phyloP scores from a whole-genome alignment of 805 yeast genomes.

The Grigorovia yakushimaensis region DNA sequence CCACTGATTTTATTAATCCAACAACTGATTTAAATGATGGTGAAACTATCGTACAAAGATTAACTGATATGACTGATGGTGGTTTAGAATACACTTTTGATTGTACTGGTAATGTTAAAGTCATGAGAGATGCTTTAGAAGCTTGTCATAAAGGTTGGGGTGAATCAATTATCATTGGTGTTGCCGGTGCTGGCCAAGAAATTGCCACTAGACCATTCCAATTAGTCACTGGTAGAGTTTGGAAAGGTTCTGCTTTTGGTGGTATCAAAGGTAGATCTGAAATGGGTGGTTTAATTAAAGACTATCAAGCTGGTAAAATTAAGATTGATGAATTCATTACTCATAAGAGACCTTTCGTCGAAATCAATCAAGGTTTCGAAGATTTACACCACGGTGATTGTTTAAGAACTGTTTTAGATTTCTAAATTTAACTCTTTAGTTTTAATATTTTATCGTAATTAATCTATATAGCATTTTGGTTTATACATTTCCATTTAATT shows the following conservation, averaged over 20 bases:
- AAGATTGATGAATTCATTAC: conserved; percentile 94
- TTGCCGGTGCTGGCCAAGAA: conserved; percentile 97
- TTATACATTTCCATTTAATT: too few species aligned
- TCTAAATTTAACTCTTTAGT: background rate
- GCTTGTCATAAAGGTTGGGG: conserved; percentile 99
- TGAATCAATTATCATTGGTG: conserved; percentile 88
- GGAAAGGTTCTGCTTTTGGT: conserved; percentile 99
- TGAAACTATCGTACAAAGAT: conserved; percentile 66
- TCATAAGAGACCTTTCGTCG: conserved; percentile 67
- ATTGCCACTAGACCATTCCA: conserved; percentile 97
- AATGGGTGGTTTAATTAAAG: conserved; percentile 82
- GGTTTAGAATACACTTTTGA: conserved; percentile 95
- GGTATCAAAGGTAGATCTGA: conserved; percentile 97
- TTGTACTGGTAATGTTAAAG: conserved; percentile 93
- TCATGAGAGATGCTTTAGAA: conserved; percentile 94
- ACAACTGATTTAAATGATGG: conserved; percentile 56
- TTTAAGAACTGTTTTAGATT: conserved; percentile 78
- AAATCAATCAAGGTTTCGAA: conserved; percentile 83
- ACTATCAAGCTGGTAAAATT: conserved; percentile 68
- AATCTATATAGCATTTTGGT: background rate
- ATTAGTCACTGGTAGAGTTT: conserved; percentile 95
- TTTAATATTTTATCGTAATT: background rate
- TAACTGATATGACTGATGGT: conserved; percentile 89
- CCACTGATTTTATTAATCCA: conserved; percentile 91
- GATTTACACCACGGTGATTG: conserved; percentile 93